A percentile compares a stretch with the other conserved stretches of the same genome.
These are phyloP conservation scores for Phytopythium chamaehyphon DNA, from an alignment of 352 stramenopile genomes.

Conservation along the genomic window DNA sequence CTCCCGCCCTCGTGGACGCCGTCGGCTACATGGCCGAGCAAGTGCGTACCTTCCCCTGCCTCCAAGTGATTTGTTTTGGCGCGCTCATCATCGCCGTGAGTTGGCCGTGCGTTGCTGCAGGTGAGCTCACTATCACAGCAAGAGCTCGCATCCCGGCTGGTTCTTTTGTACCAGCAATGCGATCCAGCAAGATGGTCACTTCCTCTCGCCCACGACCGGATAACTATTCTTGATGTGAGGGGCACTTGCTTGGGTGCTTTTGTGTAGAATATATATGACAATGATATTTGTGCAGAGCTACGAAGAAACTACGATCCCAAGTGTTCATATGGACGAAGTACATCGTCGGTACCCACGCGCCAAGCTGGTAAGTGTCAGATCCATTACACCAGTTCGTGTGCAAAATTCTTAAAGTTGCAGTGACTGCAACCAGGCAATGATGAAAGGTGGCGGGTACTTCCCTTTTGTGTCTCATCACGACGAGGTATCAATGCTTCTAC, in stretches of 20 bases:
- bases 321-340: constrained; percentile 33
- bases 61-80: too few species aligned
- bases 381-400: background rate
- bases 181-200: constrained; percentile 47
- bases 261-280: background rate
- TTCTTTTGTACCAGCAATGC: constrained; percentile 47
- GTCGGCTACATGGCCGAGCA: constrained; percentile 71
- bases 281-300: constrained; percentile 31
- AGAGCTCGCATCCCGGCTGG: constrained; percentile 61
- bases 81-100: too few species aligned
- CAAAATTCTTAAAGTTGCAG: background rate
- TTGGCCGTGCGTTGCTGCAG: constrained; percentile 23
- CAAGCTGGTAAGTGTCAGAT: constrained; percentile 38
- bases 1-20: constrained; percentile 25
- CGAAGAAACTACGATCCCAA: constrained; percentile 47
- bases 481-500: constrained; percentile 72
- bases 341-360: constrained; percentile 39
- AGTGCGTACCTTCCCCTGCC: too few species aligned
- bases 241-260: background rate
- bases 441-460: constrained; percentile 65
- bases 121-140: constrained; percentile 53
- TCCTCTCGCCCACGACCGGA: constrained; percentile 37
- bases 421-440: constrained; percentile 39
- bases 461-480: constrained; percentile 72
- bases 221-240: constrained; percentile 60